These are phyloP conservation scores for Populus ilicifolia DNA, from an alignment of 345 rosid genomes.

Conservation along the genomic window DNA sequence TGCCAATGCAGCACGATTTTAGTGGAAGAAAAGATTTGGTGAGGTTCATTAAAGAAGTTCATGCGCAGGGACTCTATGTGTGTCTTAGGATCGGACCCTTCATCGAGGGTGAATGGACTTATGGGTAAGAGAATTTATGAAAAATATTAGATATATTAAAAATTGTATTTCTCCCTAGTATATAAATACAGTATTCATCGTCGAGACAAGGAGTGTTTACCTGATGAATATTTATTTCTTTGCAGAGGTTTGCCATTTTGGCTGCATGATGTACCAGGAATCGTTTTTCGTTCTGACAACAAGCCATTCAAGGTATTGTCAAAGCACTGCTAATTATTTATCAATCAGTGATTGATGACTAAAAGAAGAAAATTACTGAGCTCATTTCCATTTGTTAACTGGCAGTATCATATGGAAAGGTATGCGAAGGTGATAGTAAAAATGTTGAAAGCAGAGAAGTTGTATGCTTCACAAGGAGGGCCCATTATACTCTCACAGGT, in stretches of 20 bases:
- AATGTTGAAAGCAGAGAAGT: constrained; percentile 53
- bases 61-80: constrained; percentile 67
- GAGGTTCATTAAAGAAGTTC: constrained; percentile 59
- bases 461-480: constrained; percentile 78
- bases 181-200: no score
- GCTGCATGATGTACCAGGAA: constrained; percentile 3
- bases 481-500: constrained; percentile 79
- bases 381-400: not conserved
- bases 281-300: not conserved
- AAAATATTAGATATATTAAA: no score
- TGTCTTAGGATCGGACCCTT: constrained; percentile 77
- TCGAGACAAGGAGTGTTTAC: no score
- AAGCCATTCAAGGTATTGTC: not conserved
- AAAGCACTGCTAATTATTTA: no score
- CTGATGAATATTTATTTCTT: not conserved
- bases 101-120: constrained; percentile 74
- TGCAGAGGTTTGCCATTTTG: not conserved
- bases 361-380: no score
- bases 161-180: not conserved
- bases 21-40: constrained; percentile 67
- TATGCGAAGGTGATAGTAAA: constrained; percentile 45
- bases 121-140: constrained; percentile 43
- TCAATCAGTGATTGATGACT: no score
- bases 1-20: constrained; percentile 54
- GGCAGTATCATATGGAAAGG: constrained; percentile 56